Evolutionary conservation across 805 yeast genomes (phyloP), one percentile per base, ranked within the genome.

Genomic region (Candida nemodendra): DNA sequence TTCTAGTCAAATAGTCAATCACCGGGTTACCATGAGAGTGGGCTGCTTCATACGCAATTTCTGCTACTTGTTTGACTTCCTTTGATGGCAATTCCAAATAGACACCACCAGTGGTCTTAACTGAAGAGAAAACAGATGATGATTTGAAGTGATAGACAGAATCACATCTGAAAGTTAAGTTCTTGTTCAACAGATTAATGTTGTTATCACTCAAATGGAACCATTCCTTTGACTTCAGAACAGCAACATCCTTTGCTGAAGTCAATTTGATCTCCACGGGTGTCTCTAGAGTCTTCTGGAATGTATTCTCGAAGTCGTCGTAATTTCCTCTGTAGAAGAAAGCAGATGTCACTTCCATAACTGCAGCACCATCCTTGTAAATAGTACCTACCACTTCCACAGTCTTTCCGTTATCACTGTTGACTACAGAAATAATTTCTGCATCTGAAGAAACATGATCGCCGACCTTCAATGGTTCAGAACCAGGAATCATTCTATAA

Each of bases 11-110:
- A 73, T 89, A 93, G 62, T 93, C 98, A 48, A 86, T 77, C 38
- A 93, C 99, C 44, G 99, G 99, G 73, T 93, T 93, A 68, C 99
- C 99, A 56, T 80, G 90, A 33, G 96, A 85, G 58, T 78, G 82
- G 48, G 91, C 95, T 46, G 97, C 96, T 64, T 80, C 85, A 67
- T 91, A 93, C 44, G 77, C 79, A 42, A 90, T 85, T 47, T 78
- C 69, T 60, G 93, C 98, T 54, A 90, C 76, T 66, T 86, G 84
- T 46, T 84, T 72, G 41, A 85, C 71, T 69, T 90, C 96, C 68
- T 85, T 89, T 23, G 97, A 83, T 56, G 97, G 95, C 56, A 91
- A 73, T 69, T 93, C 98, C 59, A 87, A 69, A 65, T 72, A 78
- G 32, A 89, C 89, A 56, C 79, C 80, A 68, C 99, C 99, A 31